phyloP scores from a whole-genome alignment of 2,329 filamentous ascomycete species.

The Periconia macrospinosa region DNA sequence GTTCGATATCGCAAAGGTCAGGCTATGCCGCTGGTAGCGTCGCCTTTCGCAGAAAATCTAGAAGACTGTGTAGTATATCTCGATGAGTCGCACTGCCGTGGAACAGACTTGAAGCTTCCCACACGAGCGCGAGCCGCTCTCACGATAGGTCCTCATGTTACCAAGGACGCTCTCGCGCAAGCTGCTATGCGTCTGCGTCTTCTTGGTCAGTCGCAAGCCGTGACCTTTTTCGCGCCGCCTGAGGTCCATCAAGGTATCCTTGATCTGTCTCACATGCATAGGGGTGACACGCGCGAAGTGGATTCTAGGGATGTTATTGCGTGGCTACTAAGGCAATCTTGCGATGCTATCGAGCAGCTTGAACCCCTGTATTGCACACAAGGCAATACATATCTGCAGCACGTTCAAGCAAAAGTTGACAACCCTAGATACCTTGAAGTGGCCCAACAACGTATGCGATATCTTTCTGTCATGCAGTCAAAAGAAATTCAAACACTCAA shows the following conservation, averaged over 20 bases:
- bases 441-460: constrained; percentile 38
- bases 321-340: constrained; percentile 69
- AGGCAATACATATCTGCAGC: constrained; percentile 62
- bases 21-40: constrained; percentile 53
- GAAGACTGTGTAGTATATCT: constrained; percentile 59
- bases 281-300: no score
- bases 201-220: constrained; percentile 58
- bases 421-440: constrained; percentile 48
- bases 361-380: constrained; percentile 62
- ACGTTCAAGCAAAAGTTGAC: constrained; percentile 53
- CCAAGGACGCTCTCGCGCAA: constrained; percentile 66
- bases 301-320: constrained; percentile 57
- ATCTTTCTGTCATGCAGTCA: constrained; percentile 51
- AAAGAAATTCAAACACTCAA: constrained; percentile 61
- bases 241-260: constrained; percentile 66
- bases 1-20: constrained; percentile 47
- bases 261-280: no score
- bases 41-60: constrained; percentile 59
- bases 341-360: constrained; percentile 60
- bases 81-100: constrained; percentile 64
- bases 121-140: constrained; percentile 52
- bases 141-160: constrained; percentile 59
- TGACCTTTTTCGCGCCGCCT: constrained; percentile 58
- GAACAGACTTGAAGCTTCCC: constrained; percentile 62
- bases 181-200: constrained; percentile 69